A percentile compares a stretch with the other conserved stretches of the same genome.
Evolutionary conservation across 768 basidiomycete species (phyloP).

Genomic region (Rhodocollybia butyracea): DNA sequence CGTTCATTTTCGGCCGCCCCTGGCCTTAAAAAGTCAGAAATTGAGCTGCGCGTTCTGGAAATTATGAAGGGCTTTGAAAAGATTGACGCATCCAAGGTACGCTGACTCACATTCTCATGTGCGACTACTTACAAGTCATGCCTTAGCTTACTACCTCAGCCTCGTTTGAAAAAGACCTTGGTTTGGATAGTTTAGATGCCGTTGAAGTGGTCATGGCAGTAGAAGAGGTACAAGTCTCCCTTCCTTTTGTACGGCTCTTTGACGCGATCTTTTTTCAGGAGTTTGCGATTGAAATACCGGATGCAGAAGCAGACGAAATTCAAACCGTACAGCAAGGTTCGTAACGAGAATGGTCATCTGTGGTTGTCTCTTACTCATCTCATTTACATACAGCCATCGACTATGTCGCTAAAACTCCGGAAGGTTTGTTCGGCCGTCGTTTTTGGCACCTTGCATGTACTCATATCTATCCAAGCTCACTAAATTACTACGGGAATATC

Average conservation of each 20-base stretch:
- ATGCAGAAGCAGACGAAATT: constrained; percentile 93
- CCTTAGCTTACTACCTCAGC: constrained; percentile 61
- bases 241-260: neutral
- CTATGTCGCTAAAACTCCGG: constrained; percentile 91
- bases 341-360: constrained; percentile 20
- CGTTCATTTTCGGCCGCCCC: constrained; percentile 65
- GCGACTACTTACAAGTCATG: neutral
- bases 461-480: constrained; percentile 37
- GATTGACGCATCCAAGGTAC: constrained; percentile 72
- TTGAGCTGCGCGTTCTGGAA: constrained; percentile 74
- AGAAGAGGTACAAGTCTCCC: constrained; percentile 64
- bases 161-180: constrained; percentile 78
- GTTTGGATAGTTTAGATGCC: constrained; percentile 92
- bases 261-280: constrained; percentile 50
- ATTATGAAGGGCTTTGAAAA: constrained; percentile 89
- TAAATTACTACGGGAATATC: constrained; percentile 37
- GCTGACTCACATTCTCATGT: constrained; percentile 1
- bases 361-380: constrained; percentile 5
- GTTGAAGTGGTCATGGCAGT: constrained; percentile 99
- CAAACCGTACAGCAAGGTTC: constrained; percentile 87
- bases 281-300: constrained; percentile 96
- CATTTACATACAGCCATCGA: constrained; percentile 68
- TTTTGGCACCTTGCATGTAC: constrained; percentile 8
- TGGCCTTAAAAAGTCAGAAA: constrained; percentile 61
- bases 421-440: constrained; percentile 46